Percentiles rank a stretch among this genome's conserved stretches.
Evolutionary conservation across 352 stramenopile species (phyloP).

Genomic region (Blastocystis sp.): DNA sequence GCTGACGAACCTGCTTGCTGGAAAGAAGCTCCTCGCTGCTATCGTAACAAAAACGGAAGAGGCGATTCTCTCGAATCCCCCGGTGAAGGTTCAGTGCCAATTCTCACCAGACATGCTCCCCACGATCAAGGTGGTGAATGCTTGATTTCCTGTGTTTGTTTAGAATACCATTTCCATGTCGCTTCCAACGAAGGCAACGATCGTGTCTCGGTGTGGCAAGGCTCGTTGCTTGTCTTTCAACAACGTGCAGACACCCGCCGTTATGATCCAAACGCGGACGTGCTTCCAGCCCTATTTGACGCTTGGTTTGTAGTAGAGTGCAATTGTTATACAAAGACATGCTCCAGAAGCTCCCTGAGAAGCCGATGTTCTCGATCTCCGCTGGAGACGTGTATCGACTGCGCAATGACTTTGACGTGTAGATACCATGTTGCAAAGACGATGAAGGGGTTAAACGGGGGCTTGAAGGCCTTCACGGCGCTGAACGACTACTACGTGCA

Average conservation of each 20-base stretch:
- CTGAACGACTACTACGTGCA: constrained; percentile 70
- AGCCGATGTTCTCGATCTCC: constrained; percentile 67
- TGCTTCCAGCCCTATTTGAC: constrained; percentile 74
- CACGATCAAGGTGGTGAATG: constrained; percentile 32
- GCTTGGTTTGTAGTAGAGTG: constrained; percentile 4
- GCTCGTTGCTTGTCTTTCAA: constrained; percentile 54
- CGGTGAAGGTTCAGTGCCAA: constrained; percentile 15
- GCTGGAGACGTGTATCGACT: constrained; percentile 21
- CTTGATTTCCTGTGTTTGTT: constrained; percentile 46
- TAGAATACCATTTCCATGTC: constrained; percentile 46
- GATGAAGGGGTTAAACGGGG: constrained; percentile 15
- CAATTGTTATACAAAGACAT: constrained; percentile 31
- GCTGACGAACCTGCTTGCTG: constrained; percentile 37
- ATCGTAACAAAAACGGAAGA: not conserved
- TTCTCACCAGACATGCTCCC: not conserved
- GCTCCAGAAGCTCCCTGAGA: constrained; percentile 66
- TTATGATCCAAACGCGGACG: constrained; percentile 48
- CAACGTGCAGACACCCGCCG: constrained; percentile 34
- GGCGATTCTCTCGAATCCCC: not conserved
- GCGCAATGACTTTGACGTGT: not conserved
- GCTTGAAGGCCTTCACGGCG: constrained; percentile 53
- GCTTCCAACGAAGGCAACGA: constrained; percentile 30
- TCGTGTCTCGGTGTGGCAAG: constrained; percentile 64
- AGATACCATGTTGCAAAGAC: constrained; percentile 45
- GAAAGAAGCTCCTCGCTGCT: not conserved